A percentile compares a stretch with the other conserved stretches of the same genome.
Evolutionary conservation across 148 eudicot genomes (phyloP).

Genomic region (Chenopodium suecicum): DNA sequence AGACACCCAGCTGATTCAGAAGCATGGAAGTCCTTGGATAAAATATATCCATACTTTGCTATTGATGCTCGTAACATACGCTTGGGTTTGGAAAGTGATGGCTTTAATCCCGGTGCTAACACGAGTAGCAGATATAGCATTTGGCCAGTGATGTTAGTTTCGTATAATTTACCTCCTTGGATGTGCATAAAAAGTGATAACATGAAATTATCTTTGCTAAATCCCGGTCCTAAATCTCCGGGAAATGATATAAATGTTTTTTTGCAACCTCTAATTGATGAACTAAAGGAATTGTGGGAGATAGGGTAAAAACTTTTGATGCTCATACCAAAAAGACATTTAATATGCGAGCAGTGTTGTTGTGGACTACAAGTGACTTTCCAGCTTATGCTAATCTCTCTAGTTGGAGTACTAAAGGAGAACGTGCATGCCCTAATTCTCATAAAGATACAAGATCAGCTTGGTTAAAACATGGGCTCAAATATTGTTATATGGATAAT

Average conservation of each 20-base stretch:
- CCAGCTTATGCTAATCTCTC: slow-evolving; percentile 4
- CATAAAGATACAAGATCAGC: background rate
- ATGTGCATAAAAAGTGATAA: background rate
- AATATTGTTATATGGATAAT: background rate
- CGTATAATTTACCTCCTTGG: background rate
- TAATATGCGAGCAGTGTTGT: background rate
- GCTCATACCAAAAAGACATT: background rate
- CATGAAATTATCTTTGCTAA: background rate
- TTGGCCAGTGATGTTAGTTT: background rate
- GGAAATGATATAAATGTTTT: background rate
- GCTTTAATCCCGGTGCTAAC: background rate
- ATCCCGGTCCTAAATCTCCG: background rate
- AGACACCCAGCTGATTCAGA: background rate
- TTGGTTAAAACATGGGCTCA: background rate
- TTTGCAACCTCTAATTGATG: background rate
- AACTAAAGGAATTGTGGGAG: background rate
- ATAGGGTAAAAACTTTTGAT: background rate
- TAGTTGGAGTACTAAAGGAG: background rate
- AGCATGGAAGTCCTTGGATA: background rate
- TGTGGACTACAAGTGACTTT: slow-evolving; percentile 6
- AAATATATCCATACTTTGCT: background rate
- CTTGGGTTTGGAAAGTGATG: background rate
- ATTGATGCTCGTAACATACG: background rate
- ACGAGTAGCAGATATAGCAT: no score
- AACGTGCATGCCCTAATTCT: background rate